Evolutionary conservation across 1,284 basidiomycete genomes (phyloP), one percentile per base, ranked within the genome.

Genomic region (Neonothopanus nambi): DNA sequence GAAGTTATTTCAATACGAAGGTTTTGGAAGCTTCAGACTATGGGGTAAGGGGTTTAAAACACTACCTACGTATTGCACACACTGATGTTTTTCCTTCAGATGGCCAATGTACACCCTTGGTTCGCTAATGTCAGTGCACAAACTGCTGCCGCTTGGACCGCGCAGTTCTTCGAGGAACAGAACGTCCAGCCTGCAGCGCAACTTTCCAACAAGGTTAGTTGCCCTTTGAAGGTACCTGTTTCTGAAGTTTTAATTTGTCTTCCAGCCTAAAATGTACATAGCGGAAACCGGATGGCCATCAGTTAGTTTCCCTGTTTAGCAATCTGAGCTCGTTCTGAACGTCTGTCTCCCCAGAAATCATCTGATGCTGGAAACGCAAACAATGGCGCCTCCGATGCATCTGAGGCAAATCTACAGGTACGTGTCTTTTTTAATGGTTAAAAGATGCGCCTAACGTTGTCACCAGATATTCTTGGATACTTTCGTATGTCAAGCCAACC

Each of bases 231-330:
- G 36, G 8, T 21, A 4, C 35, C 12, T 1, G 8, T 38, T 48
- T 15, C 21, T 11, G 5, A 39, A 47, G 20, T 39, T 42, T 23
- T 28, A 28, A 23, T 6, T 49, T 15, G 24, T 37, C 20, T 23
- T 45, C 24, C 54, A 84, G 55, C 92, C 93, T 4, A 70, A 74
- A 52, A 86, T 88, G 77, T 93, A 85, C 71, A 93, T 95, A 59
- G 93, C 93, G 9, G 93, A 96, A 75, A 94, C 93, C 20, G 95
- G 95, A 36, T 97, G 95, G 95, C 95, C 95, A 12, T 85, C 90
- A 30, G 87, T 88, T 65, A 57, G 75, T 61, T 7, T 47, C 36
- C 18, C 45, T 57, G 26, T 36, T 21, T 11, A 21, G 42, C 17
- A n/a, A n/a, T 6, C 8, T n/a, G 4, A 7, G 5, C 15, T 12